These are phyloP conservation scores for Aureobasidium sp. DNA, from an alignment of 2,329 filamentous ascomycete genomes.

Conservation along the genomic window DNA sequence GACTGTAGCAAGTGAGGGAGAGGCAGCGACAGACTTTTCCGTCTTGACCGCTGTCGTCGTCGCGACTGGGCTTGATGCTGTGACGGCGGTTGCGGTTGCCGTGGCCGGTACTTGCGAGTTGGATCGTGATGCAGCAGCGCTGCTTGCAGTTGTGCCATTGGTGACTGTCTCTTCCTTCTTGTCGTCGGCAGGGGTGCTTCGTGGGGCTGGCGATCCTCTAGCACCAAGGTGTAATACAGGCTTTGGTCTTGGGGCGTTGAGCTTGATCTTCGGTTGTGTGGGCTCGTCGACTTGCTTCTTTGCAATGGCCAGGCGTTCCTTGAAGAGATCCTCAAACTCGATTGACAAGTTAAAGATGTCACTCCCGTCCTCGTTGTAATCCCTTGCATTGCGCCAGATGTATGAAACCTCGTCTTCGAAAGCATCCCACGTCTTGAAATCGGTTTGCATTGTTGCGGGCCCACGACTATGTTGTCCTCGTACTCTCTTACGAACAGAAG, in stretches of 20 bases:
- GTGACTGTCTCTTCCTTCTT: slow-evolving; percentile 44
- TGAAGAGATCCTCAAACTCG: slow-evolving; percentile 69
- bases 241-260: slow-evolving; percentile 54
- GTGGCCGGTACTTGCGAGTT: slow-evolving; percentile 14
- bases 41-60: slow-evolving; percentile 32
- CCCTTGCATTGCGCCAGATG: slow-evolving; percentile 80
- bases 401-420: slow-evolving; percentile 73
- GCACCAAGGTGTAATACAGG: slow-evolving; percentile 27
- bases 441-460: slow-evolving; percentile 49
- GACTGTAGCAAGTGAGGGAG: slow-evolving; percentile 34
- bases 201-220: slow-evolving; percentile 32
- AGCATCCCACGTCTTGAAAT: slow-evolving; percentile 73
- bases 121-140: slow-evolving; percentile 22
- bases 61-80: slow-evolving; percentile 20
- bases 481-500: slow-evolving; percentile 66
- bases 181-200: slow-evolving; percentile 46
- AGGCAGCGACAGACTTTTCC: slow-evolving; percentile 29
- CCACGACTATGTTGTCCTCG: slow-evolving; percentile 63
- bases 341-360: slow-evolving; percentile 70
- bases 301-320: slow-evolving; percentile 59
- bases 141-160: slow-evolving; percentile 29
- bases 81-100: background rate
- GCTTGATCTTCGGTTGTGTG: slow-evolving; percentile 66
- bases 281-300: slow-evolving; percentile 66
- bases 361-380: slow-evolving; percentile 88